Evolutionary conservation across 768 basidiomycete species (phyloP).

Genomic region (Cytidiella melzeri): DNA sequence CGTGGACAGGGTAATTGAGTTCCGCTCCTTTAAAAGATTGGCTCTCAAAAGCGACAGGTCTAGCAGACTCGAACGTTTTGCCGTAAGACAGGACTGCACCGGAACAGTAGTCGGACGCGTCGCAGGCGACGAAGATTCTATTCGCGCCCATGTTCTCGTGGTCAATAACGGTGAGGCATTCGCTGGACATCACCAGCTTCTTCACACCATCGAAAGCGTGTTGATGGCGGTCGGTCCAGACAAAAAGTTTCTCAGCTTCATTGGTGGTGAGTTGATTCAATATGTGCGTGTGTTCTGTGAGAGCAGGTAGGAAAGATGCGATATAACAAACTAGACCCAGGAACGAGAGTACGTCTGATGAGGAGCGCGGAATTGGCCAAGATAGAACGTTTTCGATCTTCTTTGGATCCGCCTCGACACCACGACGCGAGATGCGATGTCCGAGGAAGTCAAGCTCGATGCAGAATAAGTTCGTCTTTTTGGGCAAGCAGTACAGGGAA

Average conservation of each 20-base stretch:
- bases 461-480: no score
- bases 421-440: conserved; percentile 22
- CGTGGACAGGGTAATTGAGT: no score
- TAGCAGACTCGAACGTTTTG: conserved; percentile 24
- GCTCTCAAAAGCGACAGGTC: no score
- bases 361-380: conserved; percentile 22
- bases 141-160: conserved; percentile 24
- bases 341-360: conserved; percentile 20
- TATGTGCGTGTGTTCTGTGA: conserved; percentile 28
- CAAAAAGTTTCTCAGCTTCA: conserved; percentile 15
- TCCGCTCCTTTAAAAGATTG: conserved; percentile 25
- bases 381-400: no score
- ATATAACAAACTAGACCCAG: conserved; percentile 28
- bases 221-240: conserved; percentile 25
- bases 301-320: conserved; percentile 21
- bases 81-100: conserved; percentile 30
- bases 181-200: conserved; percentile 14
- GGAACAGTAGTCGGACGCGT: no score
- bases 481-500: conserved; percentile 25
- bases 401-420: no score
- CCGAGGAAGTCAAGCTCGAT: no score
- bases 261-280: conserved; percentile 25
- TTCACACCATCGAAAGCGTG: conserved; percentile 32
- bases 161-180: conserved; percentile 28
- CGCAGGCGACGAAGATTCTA: conserved; percentile 30